Evolutionary conservation across 495 filamentous ascomycete genomes (phyloP).

Genomic region (Schizothecium vesticola): DNA sequence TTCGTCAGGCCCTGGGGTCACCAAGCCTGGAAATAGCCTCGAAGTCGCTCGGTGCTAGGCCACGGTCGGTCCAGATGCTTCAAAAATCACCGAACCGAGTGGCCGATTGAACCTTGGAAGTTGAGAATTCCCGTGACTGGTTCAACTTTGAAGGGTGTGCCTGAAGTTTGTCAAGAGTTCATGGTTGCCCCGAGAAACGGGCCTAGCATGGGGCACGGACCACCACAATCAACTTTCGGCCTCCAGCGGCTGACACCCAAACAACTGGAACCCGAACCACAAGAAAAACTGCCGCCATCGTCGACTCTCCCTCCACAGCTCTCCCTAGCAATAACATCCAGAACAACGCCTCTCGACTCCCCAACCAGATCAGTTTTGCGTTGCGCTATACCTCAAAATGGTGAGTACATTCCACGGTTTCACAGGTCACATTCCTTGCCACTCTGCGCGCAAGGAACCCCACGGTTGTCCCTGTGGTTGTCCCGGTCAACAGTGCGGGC

Average conservation of each 20-base stretch:
- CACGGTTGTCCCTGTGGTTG: constrained; percentile 27
- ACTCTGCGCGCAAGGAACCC: constrained; percentile 5
- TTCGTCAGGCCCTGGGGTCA: too few relatives aligned
- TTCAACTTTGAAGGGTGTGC: too few relatives aligned
- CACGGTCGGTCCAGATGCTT: background rate
- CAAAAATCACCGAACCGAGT: background rate
- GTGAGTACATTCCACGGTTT: constrained; percentile 12
- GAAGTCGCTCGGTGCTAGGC: too few relatives aligned
- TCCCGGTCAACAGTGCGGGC: constrained; percentile 20
- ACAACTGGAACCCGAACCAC: constrained; percentile 10
- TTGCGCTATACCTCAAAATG: constrained; percentile 12
- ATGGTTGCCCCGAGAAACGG: constrained; percentile 32
- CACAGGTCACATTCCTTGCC: background rate
- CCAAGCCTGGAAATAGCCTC: too few relatives aligned
- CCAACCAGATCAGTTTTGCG: background rate
- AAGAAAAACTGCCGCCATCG: constrained; percentile 15
- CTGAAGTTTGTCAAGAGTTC: background rate
- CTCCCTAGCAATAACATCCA: constrained; percentile 18
- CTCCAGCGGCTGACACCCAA: constrained; percentile 16
- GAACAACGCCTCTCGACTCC: background rate
- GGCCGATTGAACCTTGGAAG: background rate
- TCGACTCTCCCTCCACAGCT: constrained; percentile 17
- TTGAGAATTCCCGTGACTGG: background rate
- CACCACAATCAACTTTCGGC: constrained; percentile 8
- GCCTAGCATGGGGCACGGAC: constrained; percentile 20